Evolutionary conservation across 2,329 filamentous ascomycete species (phyloP).

Genomic region (Chaetomium strumarium): DNA sequence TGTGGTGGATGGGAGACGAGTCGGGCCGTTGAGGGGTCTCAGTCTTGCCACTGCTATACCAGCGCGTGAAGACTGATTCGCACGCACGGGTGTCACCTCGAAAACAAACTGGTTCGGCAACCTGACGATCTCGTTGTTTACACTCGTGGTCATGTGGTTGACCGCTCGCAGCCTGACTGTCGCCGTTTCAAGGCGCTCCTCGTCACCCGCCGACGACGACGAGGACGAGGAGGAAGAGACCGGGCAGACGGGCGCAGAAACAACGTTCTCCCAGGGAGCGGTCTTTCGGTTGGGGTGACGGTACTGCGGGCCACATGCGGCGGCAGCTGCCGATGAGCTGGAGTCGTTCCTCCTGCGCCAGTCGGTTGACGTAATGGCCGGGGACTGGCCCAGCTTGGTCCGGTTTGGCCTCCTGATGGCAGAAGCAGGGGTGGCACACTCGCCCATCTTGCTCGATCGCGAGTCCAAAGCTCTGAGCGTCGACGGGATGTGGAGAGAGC

Average conservation of each 20-base stretch:
- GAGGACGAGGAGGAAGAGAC: not conserved
- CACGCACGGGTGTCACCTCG: conserved; percentile 10
- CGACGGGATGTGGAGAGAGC: too few species aligned
- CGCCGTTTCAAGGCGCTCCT: conserved; percentile 9
- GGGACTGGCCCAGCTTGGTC: conserved; percentile 13
- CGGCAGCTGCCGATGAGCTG: conserved; percentile 2
- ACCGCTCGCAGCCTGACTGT: conserved; percentile 15
- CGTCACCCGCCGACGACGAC: not conserved
- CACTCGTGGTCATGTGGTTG: conserved; percentile 17
- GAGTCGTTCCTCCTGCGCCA: conserved; percentile 20
- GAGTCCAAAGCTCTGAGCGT: too few species aligned
- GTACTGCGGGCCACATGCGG: not conserved
- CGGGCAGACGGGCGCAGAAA: conserved; percentile 15
- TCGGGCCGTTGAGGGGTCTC: conserved; percentile 1
- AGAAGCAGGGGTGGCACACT: too few species aligned
- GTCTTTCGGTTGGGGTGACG: conserved; percentile 8
- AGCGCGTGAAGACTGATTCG: conserved; percentile 3
- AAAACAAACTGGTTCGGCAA: conserved; percentile 20
- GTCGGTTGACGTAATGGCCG: conserved; percentile 19
- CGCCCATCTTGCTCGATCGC: too few species aligned
- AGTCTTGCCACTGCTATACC: conserved; percentile 11
- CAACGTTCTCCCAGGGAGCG: conserved; percentile 17
- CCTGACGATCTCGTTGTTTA: conserved; percentile 18
- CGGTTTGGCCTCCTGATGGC: too few species aligned
- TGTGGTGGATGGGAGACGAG: conserved; percentile 4